Percentiles rank a stretch among this genome's conserved stretches.
Conservation (phyloP, 495 filamentous ascomycete genomes). For the Talaromyces thailandensis region DNA sequence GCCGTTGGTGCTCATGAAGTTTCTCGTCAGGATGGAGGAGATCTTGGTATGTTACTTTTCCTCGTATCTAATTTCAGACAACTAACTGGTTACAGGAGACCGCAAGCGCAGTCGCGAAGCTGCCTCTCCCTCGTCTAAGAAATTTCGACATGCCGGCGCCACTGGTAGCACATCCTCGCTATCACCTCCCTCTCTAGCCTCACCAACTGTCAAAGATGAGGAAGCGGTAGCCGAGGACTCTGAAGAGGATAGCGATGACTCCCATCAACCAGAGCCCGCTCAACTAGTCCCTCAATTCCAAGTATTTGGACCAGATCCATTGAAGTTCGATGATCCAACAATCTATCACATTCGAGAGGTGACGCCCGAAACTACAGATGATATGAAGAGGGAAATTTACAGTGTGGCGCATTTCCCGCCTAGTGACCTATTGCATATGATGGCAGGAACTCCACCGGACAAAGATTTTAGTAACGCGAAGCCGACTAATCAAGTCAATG, state of each 20-base stretch:
- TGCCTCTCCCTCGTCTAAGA: conserved; percentile 37
- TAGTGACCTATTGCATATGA: conserved; percentile 70
- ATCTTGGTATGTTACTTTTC: conserved; percentile 48
- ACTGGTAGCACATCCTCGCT: conserved; percentile 55
- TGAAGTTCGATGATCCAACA: conserved; percentile 87
- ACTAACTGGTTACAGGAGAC: background rate
- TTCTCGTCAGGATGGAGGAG: conserved; percentile 59
- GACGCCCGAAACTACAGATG: conserved; percentile 62
- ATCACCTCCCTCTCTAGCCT: conserved; percentile 49
- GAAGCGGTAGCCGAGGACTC: conserved; percentile 35
- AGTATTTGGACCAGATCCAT: conserved; percentile 84
- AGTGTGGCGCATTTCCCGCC: conserved; percentile 76
- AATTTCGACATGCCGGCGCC: conserved; percentile 43
- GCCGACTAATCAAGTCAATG: conserved; percentile 84
- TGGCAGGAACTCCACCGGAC: conserved; percentile 81
- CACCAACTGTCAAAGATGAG: conserved; percentile 40
- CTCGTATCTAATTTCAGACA: background rate
- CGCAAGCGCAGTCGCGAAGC: conserved; percentile 13
- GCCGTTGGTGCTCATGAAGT: conserved; percentile 54
- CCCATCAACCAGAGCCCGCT: conserved; percentile 70
- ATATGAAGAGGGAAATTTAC: conserved; percentile 76
- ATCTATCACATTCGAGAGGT: conserved; percentile 84
- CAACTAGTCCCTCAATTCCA: conserved; percentile 66
- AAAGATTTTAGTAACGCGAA: conserved; percentile 93
- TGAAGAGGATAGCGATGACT: conserved; percentile 54